Conservation (phyloP, 2,329 filamentous ascomycete species). For the Calcarisporium arbuscula region DNA sequence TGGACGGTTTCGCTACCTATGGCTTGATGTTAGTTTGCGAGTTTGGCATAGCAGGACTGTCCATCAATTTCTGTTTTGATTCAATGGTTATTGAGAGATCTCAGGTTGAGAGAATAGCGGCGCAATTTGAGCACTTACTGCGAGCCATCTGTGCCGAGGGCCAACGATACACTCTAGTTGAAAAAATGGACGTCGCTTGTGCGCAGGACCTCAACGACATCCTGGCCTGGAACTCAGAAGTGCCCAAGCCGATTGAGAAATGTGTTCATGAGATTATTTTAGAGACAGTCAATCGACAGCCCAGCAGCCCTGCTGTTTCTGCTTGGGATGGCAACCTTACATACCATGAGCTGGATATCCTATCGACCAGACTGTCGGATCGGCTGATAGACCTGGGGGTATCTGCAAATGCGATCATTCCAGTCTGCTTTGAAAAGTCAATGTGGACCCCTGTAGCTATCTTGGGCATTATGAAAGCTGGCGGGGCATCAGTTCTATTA, state of each 20-base stretch:
- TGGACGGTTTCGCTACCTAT: too few relatives aligned
- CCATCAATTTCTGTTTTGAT: too few relatives aligned
- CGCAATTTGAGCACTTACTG: too few relatives aligned
- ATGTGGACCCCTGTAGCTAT: constrained; percentile 21
- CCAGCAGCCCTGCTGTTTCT: constrained; percentile 11
- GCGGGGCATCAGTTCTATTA: constrained; percentile 11
- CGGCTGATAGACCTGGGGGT: constrained; percentile 12
- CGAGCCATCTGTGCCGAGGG: too few relatives aligned
- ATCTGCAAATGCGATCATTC: constrained; percentile 15
- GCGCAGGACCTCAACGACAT: too few relatives aligned
- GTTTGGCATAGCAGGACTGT: too few relatives aligned
- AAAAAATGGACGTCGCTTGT: constrained; percentile 42
- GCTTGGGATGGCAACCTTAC: constrained; percentile 20
- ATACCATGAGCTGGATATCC: constrained; percentile 10
- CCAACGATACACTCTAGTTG: too few relatives aligned
- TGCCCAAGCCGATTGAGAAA: constrained; percentile 8
- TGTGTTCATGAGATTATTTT: constrained; percentile 17
- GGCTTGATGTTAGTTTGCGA: too few relatives aligned
- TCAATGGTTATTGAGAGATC: too few relatives aligned
- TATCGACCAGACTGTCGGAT: constrained; percentile 5
- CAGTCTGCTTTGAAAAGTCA: constrained; percentile 27
- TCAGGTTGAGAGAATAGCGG: too few relatives aligned
- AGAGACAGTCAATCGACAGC: constrained; percentile 6
- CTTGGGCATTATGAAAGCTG: constrained; percentile 24
- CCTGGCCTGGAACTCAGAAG: constrained; percentile 12